A percentile compares a stretch with the other conserved stretches of the same genome.
These are phyloP conservation scores for Chrysanthemum seticuspe DNA, from an alignment of 129 eudicot species.

Conservation along the genomic window DNA sequence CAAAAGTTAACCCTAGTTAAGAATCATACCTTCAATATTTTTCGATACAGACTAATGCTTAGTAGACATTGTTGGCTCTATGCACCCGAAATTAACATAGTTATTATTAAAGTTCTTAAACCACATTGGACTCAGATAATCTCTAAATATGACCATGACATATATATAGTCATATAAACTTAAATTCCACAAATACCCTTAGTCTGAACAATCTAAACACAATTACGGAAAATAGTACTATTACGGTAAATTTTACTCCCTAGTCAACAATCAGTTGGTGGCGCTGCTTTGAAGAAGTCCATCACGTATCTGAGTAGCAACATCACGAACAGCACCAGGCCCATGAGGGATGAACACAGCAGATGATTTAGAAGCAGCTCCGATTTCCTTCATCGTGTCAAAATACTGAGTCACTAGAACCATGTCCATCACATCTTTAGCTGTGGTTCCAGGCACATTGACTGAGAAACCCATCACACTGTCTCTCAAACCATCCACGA, in stretches of 20 bases:
- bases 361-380: slow-evolving; percentile 79
- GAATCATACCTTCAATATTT: too few species aligned
- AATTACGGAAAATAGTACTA: too few species aligned
- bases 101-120: too few species aligned
- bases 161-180: neutral
- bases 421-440: slow-evolving; percentile 96
- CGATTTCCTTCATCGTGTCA: slow-evolving; percentile 92
- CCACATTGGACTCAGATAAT: too few species aligned
- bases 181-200: too few species aligned
- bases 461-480: slow-evolving; percentile 88
- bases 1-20: too few species aligned
- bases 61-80: too few species aligned
- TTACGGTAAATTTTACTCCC: too few species aligned
- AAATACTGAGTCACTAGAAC: slow-evolving; percentile 87
- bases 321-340: slow-evolving; percentile 90
- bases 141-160: neutral
- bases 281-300: slow-evolving; percentile 72
- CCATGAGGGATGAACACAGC: slow-evolving; percentile 90
- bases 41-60: too few species aligned
- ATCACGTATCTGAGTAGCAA: slow-evolving; percentile 81
- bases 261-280: neutral
- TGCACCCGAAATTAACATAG: too few species aligned
- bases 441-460: slow-evolving; percentile 83
- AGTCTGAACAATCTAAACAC: too few species aligned
- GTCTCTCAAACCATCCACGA: slow-evolving; percentile 88